These are phyloP conservation scores for Cronartium quercuum DNA, from an alignment of 1,284 basidiomycete genomes.

Conservation along the genomic window DNA sequence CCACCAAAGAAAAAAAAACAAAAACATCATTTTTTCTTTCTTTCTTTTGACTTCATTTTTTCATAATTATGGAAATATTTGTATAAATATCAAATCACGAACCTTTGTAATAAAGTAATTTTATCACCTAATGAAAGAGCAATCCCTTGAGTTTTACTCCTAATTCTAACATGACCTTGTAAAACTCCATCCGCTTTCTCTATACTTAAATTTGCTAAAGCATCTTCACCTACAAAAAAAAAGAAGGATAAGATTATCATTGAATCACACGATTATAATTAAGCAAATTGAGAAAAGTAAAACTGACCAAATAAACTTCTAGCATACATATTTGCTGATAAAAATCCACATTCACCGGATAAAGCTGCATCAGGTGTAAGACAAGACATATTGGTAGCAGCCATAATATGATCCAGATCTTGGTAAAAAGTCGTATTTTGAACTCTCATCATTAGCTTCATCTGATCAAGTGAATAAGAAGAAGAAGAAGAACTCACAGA, in stretches of 20 bases:
- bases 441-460: not conserved
- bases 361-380: slow-evolving; percentile 88
- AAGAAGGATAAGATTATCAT: not conserved
- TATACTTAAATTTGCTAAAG: slow-evolving; percentile 88
- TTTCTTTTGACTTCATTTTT: not conserved
- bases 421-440: not conserved
- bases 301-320: slow-evolving; percentile 70
- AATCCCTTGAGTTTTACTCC: slow-evolving; percentile 91
- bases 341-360: slow-evolving; percentile 85
- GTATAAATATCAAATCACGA: not conserved
- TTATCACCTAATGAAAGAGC: slow-evolving; percentile 86
- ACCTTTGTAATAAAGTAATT: slow-evolving; percentile 53
- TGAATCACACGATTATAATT: not conserved
- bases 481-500: slow-evolving; percentile 23
- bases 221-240: slow-evolving; percentile 62
- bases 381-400: slow-evolving; percentile 89
- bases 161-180: slow-evolving; percentile 82
- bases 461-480: not conserved
- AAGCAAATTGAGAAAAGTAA: not conserved
- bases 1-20: not conserved
- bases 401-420: slow-evolving; percentile 80
- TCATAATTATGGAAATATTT: not conserved
- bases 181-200: slow-evolving; percentile 81
- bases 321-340: slow-evolving; percentile 89
- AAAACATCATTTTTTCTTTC: not conserved